Conservation (phyloP, 108 stramenopile genomes). For the Pseudonitzschia delicatissima region DNA sequence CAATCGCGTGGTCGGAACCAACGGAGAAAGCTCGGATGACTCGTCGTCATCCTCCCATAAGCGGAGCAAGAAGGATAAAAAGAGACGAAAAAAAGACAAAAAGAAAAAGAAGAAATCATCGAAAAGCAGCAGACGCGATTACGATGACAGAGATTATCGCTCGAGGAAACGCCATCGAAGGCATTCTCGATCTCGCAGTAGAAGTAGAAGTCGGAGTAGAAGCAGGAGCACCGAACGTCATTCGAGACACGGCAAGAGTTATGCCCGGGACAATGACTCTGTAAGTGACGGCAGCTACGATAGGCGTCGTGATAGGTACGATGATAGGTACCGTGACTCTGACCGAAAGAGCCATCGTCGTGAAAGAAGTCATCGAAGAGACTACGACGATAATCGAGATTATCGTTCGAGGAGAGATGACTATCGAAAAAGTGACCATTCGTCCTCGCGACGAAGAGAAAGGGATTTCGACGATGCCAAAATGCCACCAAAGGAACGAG, state of each 20-base stretch:
- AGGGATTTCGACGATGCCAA: background rate
- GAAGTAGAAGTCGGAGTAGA: background rate
- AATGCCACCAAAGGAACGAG: background rate
- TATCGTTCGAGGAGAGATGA: background rate
- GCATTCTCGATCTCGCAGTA: conserved; percentile 16
- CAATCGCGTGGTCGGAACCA: conserved; percentile 48
- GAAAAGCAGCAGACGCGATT: conserved; percentile 10
- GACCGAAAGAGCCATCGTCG: conserved; percentile 11
- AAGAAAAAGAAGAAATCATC: conserved; percentile 26
- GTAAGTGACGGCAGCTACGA: conserved; percentile 10
- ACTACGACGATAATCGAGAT: conserved; percentile 8
- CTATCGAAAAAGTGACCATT: background rate
- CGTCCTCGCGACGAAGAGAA: conserved; percentile 5
- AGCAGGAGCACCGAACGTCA: background rate
- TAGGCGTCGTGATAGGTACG: conserved; percentile 1
- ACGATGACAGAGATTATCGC: conserved; percentile 16
- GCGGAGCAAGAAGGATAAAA: conserved; percentile 1
- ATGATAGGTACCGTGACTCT: background rate
- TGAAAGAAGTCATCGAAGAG: conserved; percentile 12
- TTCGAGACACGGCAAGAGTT: conserved; percentile 11
- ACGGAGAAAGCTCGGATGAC: background rate
- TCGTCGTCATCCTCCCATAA: conserved; percentile 5
- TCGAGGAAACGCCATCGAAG: conserved; percentile 16
- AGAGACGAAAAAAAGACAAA: conserved; percentile 22
- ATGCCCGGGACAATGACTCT: conserved; percentile 16